A percentile compares a stretch with the other conserved stretches of the same genome.
Conservation (phyloP, 805 yeast genomes). For the Yarrowia deformans region DNA sequence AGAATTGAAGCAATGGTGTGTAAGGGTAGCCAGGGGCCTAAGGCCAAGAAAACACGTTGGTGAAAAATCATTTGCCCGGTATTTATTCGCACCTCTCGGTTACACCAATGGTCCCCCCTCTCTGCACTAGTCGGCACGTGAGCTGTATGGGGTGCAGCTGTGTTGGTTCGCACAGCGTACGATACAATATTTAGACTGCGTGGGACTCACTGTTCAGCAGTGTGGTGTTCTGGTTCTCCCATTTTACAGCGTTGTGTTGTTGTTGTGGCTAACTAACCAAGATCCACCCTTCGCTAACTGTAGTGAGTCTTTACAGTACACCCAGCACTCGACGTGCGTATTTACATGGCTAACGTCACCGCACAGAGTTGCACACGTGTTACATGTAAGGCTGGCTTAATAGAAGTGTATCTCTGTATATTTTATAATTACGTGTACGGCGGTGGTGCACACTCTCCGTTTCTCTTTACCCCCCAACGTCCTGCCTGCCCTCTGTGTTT, state of each 20-base stretch:
- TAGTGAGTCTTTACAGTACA: neutral
- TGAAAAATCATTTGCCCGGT: neutral
- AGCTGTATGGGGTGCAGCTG: constrained; percentile 36
- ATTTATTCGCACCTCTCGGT: neutral
- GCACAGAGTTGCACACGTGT: constrained; percentile 25
- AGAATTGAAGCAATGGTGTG: constrained; percentile 23
- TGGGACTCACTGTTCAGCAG: neutral
- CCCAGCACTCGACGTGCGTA: neutral
- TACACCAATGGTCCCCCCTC: neutral
- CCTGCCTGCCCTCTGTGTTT: neutral
- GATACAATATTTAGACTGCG: neutral
- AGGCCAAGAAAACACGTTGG: neutral
- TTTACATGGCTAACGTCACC: neutral
- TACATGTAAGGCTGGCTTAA: constrained; percentile 10
- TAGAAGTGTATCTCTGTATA: constrained; percentile 6
- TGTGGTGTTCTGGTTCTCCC: neutral
- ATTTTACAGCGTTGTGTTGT: no score
- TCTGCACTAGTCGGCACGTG: constrained; percentile 32
- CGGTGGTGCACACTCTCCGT: neutral
- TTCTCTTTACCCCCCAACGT: neutral
- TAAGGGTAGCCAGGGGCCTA: neutral
- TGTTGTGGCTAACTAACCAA: neutral
- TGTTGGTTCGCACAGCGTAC: neutral
- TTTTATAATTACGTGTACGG: constrained; percentile 1
- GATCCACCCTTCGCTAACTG: neutral